Percentiles rank a stretch among this genome's conserved stretches.
phyloP scores from a whole-genome alignment of 2,329 filamentous ascomycete species.

The Aspergillus novofumigatus region DNA sequence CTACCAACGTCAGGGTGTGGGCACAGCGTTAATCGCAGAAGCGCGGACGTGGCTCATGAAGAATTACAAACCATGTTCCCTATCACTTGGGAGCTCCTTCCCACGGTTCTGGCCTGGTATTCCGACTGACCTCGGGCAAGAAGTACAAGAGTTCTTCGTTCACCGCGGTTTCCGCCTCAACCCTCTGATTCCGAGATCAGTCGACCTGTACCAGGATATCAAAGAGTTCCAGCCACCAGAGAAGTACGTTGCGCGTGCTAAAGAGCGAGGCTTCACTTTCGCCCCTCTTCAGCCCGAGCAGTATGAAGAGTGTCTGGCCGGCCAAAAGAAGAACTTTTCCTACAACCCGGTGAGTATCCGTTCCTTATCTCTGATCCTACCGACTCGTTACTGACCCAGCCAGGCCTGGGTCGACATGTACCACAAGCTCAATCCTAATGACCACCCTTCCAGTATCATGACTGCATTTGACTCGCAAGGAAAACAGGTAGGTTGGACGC shows the following conservation, averaged over 20 bases:
- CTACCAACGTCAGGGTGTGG: slow-evolving; percentile 36
- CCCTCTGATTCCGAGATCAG: slow-evolving; percentile 21
- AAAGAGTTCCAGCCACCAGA: slow-evolving; percentile 30
- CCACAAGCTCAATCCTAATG: slow-evolving; percentile 28
- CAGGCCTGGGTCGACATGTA: slow-evolving; percentile 43
- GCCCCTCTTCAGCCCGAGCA: slow-evolving; percentile 31
- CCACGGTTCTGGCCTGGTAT: slow-evolving; percentile 47
- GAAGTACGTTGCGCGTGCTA: slow-evolving; percentile 33
- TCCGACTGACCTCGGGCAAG: slow-evolving; percentile 34
- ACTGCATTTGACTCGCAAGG: slow-evolving; percentile 36
- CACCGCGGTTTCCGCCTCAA: slow-evolving; percentile 38
- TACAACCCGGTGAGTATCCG: slow-evolving; percentile 28
- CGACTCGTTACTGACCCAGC: slow-evolving; percentile 1
- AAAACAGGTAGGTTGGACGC: slow-evolving; percentile 43
- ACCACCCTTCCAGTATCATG: slow-evolving; percentile 41
- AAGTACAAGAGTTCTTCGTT: slow-evolving; percentile 37
- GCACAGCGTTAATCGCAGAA: slow-evolving; percentile 32
- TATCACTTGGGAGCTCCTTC: slow-evolving; percentile 31
- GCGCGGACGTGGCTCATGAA: slow-evolving; percentile 24
- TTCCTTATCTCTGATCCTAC: neutral
- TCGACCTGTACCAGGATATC: slow-evolving; percentile 42
- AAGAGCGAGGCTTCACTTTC: slow-evolving; percentile 35
- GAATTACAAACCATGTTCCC: slow-evolving; percentile 19
- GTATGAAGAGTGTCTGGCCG: slow-evolving; percentile 37
- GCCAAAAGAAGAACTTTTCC: slow-evolving; percentile 38